These are phyloP conservation scores for Xylariaceae sp. DNA, from an alignment of 2,329 filamentous ascomycete genomes.

Conservation along the genomic window DNA sequence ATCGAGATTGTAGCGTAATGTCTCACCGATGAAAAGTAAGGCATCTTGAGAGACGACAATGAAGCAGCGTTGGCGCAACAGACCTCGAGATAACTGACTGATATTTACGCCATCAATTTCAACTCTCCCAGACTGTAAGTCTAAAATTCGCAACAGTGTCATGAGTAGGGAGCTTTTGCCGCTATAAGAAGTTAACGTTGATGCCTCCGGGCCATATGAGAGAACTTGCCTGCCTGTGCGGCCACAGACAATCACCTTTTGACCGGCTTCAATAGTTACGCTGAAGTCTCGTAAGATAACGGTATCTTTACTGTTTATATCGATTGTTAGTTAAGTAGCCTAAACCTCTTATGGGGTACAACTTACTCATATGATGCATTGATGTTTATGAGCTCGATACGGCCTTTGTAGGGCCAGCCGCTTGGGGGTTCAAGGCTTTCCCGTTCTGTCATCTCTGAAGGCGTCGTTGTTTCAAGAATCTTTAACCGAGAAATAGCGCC, in stretches of 20 bases:
- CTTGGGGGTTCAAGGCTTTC: conserved; percentile 2
- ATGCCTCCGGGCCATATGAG: no score
- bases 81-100: conserved; percentile 20
- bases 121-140: conserved; percentile 32
- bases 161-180: conserved; percentile 41
- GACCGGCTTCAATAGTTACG: conserved; percentile 46
- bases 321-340: no score
- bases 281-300: no score
- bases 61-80: conserved; percentile 35
- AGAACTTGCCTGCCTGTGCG: conserved; percentile 50
- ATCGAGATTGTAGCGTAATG: conserved; percentile 38
- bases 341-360: no score
- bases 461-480: conserved; percentile 31
- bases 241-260: conserved; percentile 55
- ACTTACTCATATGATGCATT: no score
- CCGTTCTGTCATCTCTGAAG: conserved; percentile 19
- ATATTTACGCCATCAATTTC: conserved; percentile 36
- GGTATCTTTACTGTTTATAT: no score
- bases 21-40: conserved; percentile 29
- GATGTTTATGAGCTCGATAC: no score
- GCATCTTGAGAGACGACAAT: conserved; percentile 39
- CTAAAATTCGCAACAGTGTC: conserved; percentile 29
- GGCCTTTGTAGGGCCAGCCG: conserved; percentile 40
- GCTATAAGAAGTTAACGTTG: conserved; percentile 24
- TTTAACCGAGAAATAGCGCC: conserved; percentile 40